Evolutionary conservation across 106 monocot genomes (phyloP).

Genomic region (Gastrodia elata): DNA sequence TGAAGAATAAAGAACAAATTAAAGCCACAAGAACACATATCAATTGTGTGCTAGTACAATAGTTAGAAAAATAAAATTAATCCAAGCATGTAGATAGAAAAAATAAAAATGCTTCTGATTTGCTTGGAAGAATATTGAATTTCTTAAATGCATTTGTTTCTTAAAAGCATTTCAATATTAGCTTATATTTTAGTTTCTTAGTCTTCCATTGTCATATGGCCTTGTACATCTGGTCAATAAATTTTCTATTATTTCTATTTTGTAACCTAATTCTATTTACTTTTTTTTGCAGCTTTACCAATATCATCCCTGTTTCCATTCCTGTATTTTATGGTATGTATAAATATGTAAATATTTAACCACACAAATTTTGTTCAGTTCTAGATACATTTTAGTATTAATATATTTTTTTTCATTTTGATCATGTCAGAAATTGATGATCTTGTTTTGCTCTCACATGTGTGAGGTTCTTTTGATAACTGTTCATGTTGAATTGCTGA

Average conservation of each 20-base stretch:
- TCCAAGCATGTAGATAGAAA: too few relatives aligned
- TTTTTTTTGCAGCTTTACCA: slow-evolving; percentile 53
- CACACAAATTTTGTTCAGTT: background rate
- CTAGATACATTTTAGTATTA: background rate
- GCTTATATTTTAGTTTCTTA: background rate
- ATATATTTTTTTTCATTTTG: background rate
- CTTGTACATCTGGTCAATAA: background rate
- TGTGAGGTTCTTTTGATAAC: background rate
- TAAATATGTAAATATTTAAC: slow-evolving; percentile 3
- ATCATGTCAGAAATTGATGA: background rate
- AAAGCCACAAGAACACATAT: too few relatives aligned
- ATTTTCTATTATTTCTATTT: background rate
- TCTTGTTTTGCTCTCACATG: background rate
- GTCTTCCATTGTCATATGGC: background rate
- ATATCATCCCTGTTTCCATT: slow-evolving; percentile 81
- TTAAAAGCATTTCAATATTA: background rate
- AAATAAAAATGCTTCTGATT: too few relatives aligned
- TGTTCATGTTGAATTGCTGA: background rate
- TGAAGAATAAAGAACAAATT: too few relatives aligned
- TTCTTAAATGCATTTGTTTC: background rate
- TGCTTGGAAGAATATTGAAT: too few relatives aligned
- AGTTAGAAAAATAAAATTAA: too few relatives aligned
- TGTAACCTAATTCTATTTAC: background rate
- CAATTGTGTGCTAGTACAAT: too few relatives aligned
- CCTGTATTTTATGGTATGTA: slow-evolving; percentile 86